Base-by-base conservation (phyloP, 2,329 filamentous ascomycete genomes). In the Aspergillus amoenus region DNA sequence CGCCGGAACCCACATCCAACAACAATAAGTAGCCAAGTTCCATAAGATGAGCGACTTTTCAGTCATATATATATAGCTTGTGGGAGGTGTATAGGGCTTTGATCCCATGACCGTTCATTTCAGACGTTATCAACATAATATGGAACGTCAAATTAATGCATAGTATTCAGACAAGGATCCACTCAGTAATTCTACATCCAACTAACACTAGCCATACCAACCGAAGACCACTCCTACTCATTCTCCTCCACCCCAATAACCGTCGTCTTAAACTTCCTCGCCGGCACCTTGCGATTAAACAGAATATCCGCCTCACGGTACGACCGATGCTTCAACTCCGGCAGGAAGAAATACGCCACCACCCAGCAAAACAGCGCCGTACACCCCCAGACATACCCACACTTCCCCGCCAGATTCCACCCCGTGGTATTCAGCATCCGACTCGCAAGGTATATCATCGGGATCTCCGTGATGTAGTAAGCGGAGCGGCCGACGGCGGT, bases 301-400 rank as follows among this genome's bases (percentile, higher is more conserved):
- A 80, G 55, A 56, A 80, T 77, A 48, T 79, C 78, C 7, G 69
- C 61, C 67, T 80, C 78, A 49, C 76, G 74, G 65, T 77, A 80
- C 5, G 77, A 76, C 11, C 78, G 74, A 55, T 71, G 57, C 73
- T 80, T 79, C 43, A 78, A 65, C 64, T 80, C 78, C 11, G 78
- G 78, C 22, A 80, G 66, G 59, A 67, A 70, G 66, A 79, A 79
- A 65, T 70, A 79, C 2, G 76, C 76, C 61, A 66, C 62, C 5
- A 78, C 46, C 67, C 70, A 76, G 62, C 75, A 78, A 9, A 79
- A 68, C 3, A 67, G 24, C 4, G 75, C 76, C 5, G 78, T 79
- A 2, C 72, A 66, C 2, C 74, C 78, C 78, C 77, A 81, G n/a
- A 81, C 73, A 56, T 76, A 80, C 2, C 77, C 78, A 56, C 76